Evolutionary conservation across 1,139 yeast species (phyloP), one percentile per base, ranked within the genome.

Genomic region (Hanseniaspora gamundiae): DNA sequence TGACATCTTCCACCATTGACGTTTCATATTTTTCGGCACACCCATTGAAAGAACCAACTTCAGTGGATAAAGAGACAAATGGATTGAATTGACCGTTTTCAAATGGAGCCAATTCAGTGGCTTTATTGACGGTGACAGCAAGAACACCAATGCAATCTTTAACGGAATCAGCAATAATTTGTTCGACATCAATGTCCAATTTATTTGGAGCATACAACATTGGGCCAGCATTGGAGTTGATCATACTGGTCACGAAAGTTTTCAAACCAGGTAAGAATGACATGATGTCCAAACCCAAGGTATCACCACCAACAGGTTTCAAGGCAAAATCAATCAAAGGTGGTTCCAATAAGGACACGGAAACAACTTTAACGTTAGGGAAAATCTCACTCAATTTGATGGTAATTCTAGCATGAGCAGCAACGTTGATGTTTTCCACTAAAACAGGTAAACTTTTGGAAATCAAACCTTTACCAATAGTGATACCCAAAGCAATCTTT

Each of bases 291-390:
- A 83, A 59, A 50, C 94, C 94, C 49, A 82, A 70, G 16, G 87
- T 78, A 58, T 82, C 88, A 64, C 93, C 93, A 60, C 91, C 91
- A 45, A 82, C 81, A n/a, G 94, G 94, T 57, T 82, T 82, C 65
- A 83, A 73, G 19, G 78, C 80, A 59, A 81, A 82, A 58, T 80
- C 88, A 56, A 82, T 80, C 20, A 71, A 68, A 36, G 93, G 91
- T 22, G 88, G 81, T 59, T 82, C 91, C 56, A 82, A 67, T 54
- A 83, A 76, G 52, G 78, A 82, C 45, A 81, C 67, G 13, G 85
- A 77, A 17, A 82, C 84, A 56, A 75, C 64, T 51, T 78, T 78
- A 45, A 83, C 79, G 52, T 81, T 86, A 24, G 94, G 94, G 60
- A 81, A 81, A 53, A 72, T 71, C 42, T 73, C 71, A 33, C 76